Percentiles rank a stretch among this genome's conserved stretches.
These are phyloP conservation scores for Sonneratia alba DNA, from an alignment of 345 rosid genomes.

Conservation along the genomic window DNA sequence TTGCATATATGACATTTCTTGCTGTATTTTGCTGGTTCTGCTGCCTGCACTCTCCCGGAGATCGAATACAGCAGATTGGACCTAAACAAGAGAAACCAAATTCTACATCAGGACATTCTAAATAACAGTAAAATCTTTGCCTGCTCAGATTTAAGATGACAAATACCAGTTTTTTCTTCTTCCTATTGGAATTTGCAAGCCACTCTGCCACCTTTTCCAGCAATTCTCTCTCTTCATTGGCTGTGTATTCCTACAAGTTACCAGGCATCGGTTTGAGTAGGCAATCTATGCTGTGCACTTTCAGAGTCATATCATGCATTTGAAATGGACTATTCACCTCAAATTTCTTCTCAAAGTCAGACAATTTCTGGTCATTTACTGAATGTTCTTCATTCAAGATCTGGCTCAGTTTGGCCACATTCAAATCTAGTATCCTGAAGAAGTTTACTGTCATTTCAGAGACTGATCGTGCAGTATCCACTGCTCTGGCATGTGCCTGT, in stretches of 20 bases:
- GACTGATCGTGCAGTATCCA: slow-evolving; percentile 73
- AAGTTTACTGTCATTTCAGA: slow-evolving; percentile 71
- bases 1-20: slow-evolving; percentile 93
- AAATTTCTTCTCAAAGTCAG: slow-evolving; percentile 81
- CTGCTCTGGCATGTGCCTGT: slow-evolving; percentile 86
- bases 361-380: slow-evolving; percentile 63
- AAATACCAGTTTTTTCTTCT: slow-evolving; percentile 81
- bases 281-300: not conserved
- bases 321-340: slow-evolving; percentile 45
- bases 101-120: not conserved
- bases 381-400: slow-evolving; percentile 77
- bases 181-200: slow-evolving; percentile 65
- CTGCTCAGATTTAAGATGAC: not conserved
- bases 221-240: slow-evolving; percentile 75
- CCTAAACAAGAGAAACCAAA: slow-evolving; percentile 28
- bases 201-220: slow-evolving; percentile 86
- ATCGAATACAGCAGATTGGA: slow-evolving; percentile 81
- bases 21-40: slow-evolving; percentile 64
- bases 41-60: slow-evolving; percentile 62
- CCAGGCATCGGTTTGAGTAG: not conserved
- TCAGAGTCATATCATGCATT: not conserved
- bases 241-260: slow-evolving; percentile 64
- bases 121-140: not conserved
- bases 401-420: slow-evolving; percentile 57
- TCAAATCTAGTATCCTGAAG: slow-evolving; percentile 59